These are phyloP conservation scores for Leptographium galeiforme DNA, from an alignment of 2,329 filamentous ascomycete species.

Conservation along the genomic window DNA sequence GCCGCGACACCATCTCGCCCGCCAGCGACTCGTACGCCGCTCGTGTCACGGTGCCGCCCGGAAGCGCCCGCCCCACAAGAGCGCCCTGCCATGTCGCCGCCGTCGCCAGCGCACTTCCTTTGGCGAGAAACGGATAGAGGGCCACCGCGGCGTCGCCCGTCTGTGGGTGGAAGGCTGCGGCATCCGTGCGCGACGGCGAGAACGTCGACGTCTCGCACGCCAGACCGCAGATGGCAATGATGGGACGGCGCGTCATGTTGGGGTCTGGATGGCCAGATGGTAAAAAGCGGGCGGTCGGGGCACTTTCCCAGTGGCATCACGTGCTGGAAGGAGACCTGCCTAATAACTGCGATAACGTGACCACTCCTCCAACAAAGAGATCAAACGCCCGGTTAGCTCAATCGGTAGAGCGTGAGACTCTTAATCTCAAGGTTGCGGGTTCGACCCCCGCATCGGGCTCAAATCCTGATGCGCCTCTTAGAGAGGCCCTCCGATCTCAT, in stretches of 20 bases:
- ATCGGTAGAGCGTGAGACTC: conserved; percentile 65
- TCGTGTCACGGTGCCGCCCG: conserved; percentile 33
- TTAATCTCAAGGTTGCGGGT: conserved; percentile 29
- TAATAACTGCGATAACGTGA: too few species aligned
- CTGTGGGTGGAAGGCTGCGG: conserved; percentile 34
- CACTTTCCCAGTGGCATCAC: too few species aligned
- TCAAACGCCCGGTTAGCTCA: conserved; percentile 44
- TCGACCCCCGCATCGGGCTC: conserved; percentile 35
- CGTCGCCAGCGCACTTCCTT: conserved; percentile 24
- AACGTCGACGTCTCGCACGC: conserved; percentile 42
- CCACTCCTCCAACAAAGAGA: conserved; percentile 7
- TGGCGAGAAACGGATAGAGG: conserved; percentile 30
- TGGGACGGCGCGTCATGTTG: conserved; percentile 16
- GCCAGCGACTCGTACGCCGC: conserved; percentile 31
- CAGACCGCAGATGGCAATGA: conserved; percentile 37
- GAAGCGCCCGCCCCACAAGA: conserved; percentile 36
- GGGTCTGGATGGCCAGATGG: too few species aligned
- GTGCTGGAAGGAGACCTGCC: too few species aligned
- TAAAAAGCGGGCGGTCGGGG: too few species aligned
- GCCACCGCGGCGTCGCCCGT: conserved; percentile 28
- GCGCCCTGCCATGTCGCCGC: conserved; percentile 35
- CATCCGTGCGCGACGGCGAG: conserved; percentile 32
- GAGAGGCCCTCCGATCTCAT: too few species aligned
- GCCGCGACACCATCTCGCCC: conserved; percentile 24
- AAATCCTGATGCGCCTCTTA: conserved; percentile 23